A percentile compares a stretch with the other conserved stretches of the same genome.
Conservation (phyloP, 208 protist species). For the Crithidia bombi region DNA sequence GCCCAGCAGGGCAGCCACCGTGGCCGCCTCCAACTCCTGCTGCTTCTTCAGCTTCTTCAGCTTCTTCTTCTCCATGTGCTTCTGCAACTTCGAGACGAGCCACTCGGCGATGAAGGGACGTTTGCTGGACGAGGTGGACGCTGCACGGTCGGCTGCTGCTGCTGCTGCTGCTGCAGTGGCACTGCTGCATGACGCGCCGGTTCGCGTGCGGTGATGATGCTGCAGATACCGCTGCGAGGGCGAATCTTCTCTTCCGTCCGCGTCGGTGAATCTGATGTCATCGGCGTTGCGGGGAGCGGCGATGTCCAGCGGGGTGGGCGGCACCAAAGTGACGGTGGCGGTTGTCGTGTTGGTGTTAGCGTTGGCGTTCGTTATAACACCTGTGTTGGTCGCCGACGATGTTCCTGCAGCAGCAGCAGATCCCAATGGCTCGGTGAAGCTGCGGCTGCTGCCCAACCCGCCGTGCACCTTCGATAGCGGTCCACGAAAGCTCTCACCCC, state of each 20-base stretch:
- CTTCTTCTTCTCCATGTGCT: slow-evolving; percentile 37
- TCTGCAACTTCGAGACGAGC: slow-evolving; percentile 36
- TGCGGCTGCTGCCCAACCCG: neutral
- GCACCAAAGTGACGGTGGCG: neutral
- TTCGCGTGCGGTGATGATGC: neutral
- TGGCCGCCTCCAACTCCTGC: slow-evolving; percentile 26
- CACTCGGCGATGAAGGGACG: slow-evolving; percentile 24
- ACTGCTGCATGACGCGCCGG: neutral
- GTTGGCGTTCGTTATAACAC: too few species aligned
- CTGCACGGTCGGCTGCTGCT: neutral
- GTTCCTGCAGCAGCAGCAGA: neutral
- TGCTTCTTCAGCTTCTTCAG: slow-evolving; percentile 25
- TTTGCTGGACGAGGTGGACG: neutral
- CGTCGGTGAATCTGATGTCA: slow-evolving; percentile 16
- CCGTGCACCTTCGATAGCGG: slow-evolving; percentile 3
- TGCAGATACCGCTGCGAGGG: neutral
- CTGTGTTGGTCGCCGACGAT: neutral
- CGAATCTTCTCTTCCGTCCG: neutral
- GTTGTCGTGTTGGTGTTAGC: neutral
- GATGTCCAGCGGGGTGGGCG: slow-evolving; percentile 1
- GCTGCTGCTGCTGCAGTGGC: too few species aligned
- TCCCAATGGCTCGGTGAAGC: slow-evolving; percentile 6
- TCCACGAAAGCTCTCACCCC: neutral
- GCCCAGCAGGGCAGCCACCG: neutral
- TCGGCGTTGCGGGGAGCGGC: slow-evolving; percentile 25